Evolutionary conservation across 2,329 filamentous ascomycete genomes (phyloP), one percentile per base, ranked within the genome.

Genomic region (Domatiomyces catenatus): DNA sequence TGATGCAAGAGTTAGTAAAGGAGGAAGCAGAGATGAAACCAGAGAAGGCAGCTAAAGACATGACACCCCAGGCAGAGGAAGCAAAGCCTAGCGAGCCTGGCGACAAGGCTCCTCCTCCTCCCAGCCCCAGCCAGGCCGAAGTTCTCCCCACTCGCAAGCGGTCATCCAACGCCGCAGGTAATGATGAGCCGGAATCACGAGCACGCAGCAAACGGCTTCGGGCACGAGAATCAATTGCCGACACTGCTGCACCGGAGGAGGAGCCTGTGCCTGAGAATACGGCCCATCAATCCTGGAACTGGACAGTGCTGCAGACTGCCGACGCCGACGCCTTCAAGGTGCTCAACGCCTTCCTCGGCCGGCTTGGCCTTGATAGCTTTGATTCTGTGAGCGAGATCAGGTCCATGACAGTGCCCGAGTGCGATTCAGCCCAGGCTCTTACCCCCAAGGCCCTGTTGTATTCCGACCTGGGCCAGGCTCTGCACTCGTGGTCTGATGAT

Each of bases 191-290:
- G 10, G 74, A 74, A 47, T 71, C 73, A 18, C 71, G 79, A 46
- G 66, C 69, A 10, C 77, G 78, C 58, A 81, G 78, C 61, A 78
- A 79, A 59, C 72, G 79, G 36, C 73, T 79, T 17, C 73, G 77
- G 48, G 76, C 77, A 26, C 71, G 79, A 54, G 78, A 80, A 55
- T 75, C 75, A 7, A 68, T 74, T 47, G 69, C 67, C 5, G 75
- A 77, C 28, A 62, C 63, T 24, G 61, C 64, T 15, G 61, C 66
- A 8, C 70, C 71, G 28, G 64, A 66, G 4, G 72, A 74, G 39
- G 69, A 73, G 18, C 64, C 69, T 15, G 64, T 68, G 24, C 72
- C 75, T 42, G 76, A 80, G 52, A 68, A 69, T 45, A 62, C 45
- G 12, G 19, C 45, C 10, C 45, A 47, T 32, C 45, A 47, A 17